Evolutionary conservation across 2,329 filamentous ascomycete genomes (phyloP), one percentile per base, ranked within the genome.

Genomic region (Hysterium pulicare): DNA sequence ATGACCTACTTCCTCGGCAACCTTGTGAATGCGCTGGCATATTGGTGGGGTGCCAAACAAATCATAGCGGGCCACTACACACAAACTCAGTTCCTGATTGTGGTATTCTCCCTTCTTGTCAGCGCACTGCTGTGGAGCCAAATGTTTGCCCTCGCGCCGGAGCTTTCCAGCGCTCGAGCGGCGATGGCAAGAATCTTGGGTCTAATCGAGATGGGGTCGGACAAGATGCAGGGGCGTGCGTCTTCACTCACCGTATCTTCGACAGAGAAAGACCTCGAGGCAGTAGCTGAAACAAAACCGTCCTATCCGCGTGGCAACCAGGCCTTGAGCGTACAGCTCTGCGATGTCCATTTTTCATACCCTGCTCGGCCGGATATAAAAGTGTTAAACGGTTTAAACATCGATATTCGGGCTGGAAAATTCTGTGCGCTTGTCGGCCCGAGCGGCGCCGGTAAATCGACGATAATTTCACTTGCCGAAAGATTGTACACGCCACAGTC

Each of bases 41-140:
- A 88, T 64, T 90, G 85, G 84, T 90, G 86, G 84, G 86, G 86
- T 3, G 77, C 84, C 0, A 83, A 79, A 53, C 79, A 82, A 48
- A 86, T 90, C 45, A 76, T 82, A 39, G 72, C 76, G 32, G 84
- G 85, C 4, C 69, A 79, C 42, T 84, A 84, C 51, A 78, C 77
- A 33, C 79, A 82, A 23, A 77, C 85, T n/a, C 67, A 80, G 39
- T 90, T 89, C 68, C 82, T 90, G 61, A 84, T 87, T 53, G 83
- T 90, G 6, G 72, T 88, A 3, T 75, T 86, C 5, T 76, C 84
- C 4, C 77, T 90, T 53, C 75, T 90, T 1, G 81, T 89, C 30
- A 84, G 82, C 43, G 84, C 86, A 0, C 82, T 87, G 60, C 73
- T 85, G 4, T 87, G 83, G 73, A 83, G 84, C 8, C 82, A 87